Base-by-base conservation (phyloP, 2,329 filamentous ascomycete species). In the Chalara sp. region DNA sequence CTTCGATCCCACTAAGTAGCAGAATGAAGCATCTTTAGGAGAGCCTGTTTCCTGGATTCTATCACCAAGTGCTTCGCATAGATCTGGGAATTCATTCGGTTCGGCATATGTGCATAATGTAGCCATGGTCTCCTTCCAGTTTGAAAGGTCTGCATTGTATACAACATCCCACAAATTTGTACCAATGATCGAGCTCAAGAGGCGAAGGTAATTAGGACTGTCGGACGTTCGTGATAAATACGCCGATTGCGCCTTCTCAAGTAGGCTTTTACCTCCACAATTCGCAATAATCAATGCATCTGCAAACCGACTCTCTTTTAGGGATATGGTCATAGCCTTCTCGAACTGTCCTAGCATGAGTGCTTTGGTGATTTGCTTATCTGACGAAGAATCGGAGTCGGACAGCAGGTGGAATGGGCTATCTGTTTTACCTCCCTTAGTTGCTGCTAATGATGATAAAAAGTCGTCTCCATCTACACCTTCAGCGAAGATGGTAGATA, bases 161-260 rank as follows among this genome's bases (percentile, higher is more conserved):
- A 97, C 93, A 44, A 97, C 80, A 70, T 99, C 93, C 93, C 92
- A 97, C 1, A 99, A 78, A 64, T 99, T 96, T 76, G 97, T 97
- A 55, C 87, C 84, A 51, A 96, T 91, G 47, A 99, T 89, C 5
- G 92, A 96, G 47, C 88, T 86, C 49, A 99, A 77, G 6, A 99
- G 77, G 42, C 95, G 86, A 51, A 97, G 75, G 64, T 99, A 99
- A 70, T 92, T 97, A 1, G 95, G 92, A 31, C 86, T 84, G 52
- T 85, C 84, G 6, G 81, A 78, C 68, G 91, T 89, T 63, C 86
- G 86, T 51, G 89, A 86, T 56, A 99, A 82, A 66, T 99, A 99
- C 10, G 90, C 84, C 54, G 87, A 79, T 69, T 97, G 93, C 5
- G 92, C 92, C 73, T 95, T 96, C 62, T 96, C 89, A 42, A 97